phyloP scores from a whole-genome alignment of 208 protist species.

The Trypanosoma cruzi region DNA sequence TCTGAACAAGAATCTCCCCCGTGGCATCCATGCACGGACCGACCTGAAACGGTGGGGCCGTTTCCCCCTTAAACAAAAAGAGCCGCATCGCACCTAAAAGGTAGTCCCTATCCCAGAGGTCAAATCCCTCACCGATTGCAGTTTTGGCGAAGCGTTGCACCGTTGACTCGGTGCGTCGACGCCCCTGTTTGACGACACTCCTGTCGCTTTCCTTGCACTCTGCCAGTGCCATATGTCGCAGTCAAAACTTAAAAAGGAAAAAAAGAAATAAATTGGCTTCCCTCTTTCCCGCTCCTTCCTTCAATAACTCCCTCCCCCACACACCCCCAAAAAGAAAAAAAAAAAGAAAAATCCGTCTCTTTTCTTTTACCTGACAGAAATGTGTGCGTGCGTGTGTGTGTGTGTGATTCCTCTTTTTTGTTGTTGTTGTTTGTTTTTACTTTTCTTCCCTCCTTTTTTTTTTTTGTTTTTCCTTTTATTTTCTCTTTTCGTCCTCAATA shows the following conservation, averaged over 20 bases:
- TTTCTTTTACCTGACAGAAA: too few relatives aligned
- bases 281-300: slow-evolving; percentile 1
- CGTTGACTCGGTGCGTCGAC: slow-evolving; percentile 87
- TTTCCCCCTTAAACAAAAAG: slow-evolving; percentile 89
- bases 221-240: not conserved
- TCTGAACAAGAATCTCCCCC: slow-evolving; percentile 74
- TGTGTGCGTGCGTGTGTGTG: too few relatives aligned
- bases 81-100: slow-evolving; percentile 83
- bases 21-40: slow-evolving; percentile 83
- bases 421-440: too few relatives aligned
- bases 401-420: too few relatives aligned
- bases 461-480: too few relatives aligned
- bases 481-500: too few relatives aligned
- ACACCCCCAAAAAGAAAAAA: too few relatives aligned
- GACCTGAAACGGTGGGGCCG: slow-evolving; percentile 85
- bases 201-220: slow-evolving; percentile 17
- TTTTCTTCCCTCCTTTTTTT: too few relatives aligned
- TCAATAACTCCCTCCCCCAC: not conserved
- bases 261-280: not conserved
- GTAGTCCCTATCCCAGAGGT: slow-evolving; percentile 91
- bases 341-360: too few relatives aligned
- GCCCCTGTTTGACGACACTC: slow-evolving; percentile 57
- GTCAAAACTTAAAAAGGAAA: too few relatives aligned
- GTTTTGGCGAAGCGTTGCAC: slow-evolving; percentile 86
- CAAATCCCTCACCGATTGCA: slow-evolving; percentile 86